phyloP scores from a whole-genome alignment of 129 eudicot genomes.

The Helianthus tuberosus region DNA sequence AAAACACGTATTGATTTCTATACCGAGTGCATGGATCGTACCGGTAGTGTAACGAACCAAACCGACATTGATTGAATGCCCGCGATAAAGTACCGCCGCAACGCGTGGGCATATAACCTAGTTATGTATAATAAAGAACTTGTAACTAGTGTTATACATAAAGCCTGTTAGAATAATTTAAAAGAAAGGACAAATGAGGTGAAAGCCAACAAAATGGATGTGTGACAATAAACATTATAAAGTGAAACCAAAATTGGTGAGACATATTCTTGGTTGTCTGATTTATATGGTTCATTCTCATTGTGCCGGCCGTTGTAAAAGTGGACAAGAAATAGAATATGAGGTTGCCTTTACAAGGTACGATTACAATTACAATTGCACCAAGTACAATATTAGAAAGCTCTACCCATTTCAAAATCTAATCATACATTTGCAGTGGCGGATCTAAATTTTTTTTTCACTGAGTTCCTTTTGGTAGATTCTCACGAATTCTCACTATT shows the following conservation, averaged over 20 bases:
- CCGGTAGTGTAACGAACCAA: too few species aligned
- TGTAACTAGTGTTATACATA: too few species aligned
- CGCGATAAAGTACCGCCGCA: too few species aligned
- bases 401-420: background rate
- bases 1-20: too few species aligned
- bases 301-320: background rate
- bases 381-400: slow-evolving; percentile 10
- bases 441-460: too few species aligned
- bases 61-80: too few species aligned
- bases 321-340: slow-evolving; percentile 12
- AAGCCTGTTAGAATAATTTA: background rate
- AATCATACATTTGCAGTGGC: background rate
- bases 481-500: too few species aligned
- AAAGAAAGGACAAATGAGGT: background rate
- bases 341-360: background rate
- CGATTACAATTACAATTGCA: slow-evolving; percentile 3
- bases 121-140: too few species aligned
- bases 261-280: slow-evolving; percentile 9
- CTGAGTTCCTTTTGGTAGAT: too few species aligned
- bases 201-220: background rate
- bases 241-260: background rate
- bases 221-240: background rate
- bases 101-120: too few species aligned
- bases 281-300: background rate
- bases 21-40: too few species aligned